A percentile compares a stretch with the other conserved stretches of the same genome.
Evolutionary conservation across 2,329 filamentous ascomycete species (phyloP).

Genomic region (Seiridium unicorne): DNA sequence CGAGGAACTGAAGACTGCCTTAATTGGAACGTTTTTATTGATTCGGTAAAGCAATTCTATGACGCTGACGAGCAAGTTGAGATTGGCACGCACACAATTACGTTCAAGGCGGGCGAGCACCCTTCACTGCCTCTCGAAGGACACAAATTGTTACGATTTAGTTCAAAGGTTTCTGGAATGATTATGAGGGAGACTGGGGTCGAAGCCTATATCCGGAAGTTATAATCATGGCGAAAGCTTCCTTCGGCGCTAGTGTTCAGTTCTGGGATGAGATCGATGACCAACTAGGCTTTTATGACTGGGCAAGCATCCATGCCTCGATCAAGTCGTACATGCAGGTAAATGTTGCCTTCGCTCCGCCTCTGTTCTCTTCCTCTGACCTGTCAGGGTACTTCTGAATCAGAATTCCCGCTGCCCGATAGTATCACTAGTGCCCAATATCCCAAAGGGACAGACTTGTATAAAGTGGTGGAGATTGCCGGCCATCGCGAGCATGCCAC

Average conservation of each 20-base stretch:
- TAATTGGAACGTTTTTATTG: conserved; percentile 1
- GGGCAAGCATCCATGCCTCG: not conserved
- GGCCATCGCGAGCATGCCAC: conserved; percentile 21
- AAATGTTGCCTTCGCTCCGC: not conserved
- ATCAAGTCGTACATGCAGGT: not conserved
- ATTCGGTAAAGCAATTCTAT: not conserved
- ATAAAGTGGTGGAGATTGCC: conserved; percentile 18
- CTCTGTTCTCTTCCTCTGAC: not conserved
- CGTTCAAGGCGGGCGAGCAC: not conserved
- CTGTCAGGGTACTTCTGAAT: not conserved
- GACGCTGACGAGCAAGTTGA: not conserved
- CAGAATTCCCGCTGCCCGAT: not conserved
- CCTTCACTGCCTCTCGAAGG: conserved; percentile 6
- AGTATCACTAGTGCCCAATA: not conserved
- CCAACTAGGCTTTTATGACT: conserved; percentile 4
- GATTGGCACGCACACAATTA: not conserved
- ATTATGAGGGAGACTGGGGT: not conserved
- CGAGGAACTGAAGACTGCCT: not conserved
- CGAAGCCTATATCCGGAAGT: not conserved
- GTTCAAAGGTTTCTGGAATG: not conserved
- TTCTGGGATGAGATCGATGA: not conserved
- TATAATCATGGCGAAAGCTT: not conserved
- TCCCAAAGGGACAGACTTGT: conserved; percentile 6
- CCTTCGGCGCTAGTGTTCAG: conserved; percentile 1
- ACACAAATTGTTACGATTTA: conserved; percentile 3